Percentiles rank a stretch among this genome's conserved stretches.
These are phyloP conservation scores for Penicillium sp. DNA, from an alignment of 2,329 filamentous ascomycete species.

Conservation along the genomic window DNA sequence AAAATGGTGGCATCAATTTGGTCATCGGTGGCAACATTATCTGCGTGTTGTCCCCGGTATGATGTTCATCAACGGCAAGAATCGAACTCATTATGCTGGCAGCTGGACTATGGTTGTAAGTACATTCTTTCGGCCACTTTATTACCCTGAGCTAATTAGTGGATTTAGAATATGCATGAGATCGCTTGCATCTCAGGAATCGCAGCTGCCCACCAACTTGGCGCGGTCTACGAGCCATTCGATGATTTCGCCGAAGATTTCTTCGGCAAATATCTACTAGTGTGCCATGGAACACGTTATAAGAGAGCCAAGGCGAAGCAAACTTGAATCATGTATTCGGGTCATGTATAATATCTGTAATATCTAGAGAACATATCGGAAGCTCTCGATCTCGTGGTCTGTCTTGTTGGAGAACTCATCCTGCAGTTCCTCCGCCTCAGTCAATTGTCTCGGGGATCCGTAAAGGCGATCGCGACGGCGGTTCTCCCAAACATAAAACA, in stretches of 20 bases:
- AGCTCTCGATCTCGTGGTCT: conserved; percentile 36
- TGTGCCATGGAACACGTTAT: conserved; percentile 32
- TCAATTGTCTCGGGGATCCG: conserved; percentile 26
- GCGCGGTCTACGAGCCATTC: conserved; percentile 57
- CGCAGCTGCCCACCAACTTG: conserved; percentile 67
- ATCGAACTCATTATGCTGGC: conserved; percentile 63
- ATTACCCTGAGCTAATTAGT: neutral
- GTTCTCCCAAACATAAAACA: conserved; percentile 35
- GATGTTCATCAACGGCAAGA: conserved; percentile 69
- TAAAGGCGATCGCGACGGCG: conserved; percentile 28
- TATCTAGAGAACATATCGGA: conserved; percentile 33
- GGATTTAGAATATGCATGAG: conserved; percentile 57
- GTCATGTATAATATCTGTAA: neutral
- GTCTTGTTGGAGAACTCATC: conserved; percentile 38
- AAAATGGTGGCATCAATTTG: conserved; percentile 66
- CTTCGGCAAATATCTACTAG: conserved; percentile 35
- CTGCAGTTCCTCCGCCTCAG: conserved; percentile 26
- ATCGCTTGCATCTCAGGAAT: conserved; percentile 70
- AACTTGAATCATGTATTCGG: neutral
- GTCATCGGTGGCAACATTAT: conserved; percentile 62
- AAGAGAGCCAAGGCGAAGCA: conserved; percentile 17
- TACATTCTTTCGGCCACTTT: neutral
- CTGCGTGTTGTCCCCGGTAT: conserved; percentile 66
- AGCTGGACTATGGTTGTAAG: conserved; percentile 68
- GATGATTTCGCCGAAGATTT: conserved; percentile 35